Evolutionary conservation across 768 basidiomycete species (phyloP), one percentile per base, ranked within the genome.

Genomic region (Lepiota venenata): DNA sequence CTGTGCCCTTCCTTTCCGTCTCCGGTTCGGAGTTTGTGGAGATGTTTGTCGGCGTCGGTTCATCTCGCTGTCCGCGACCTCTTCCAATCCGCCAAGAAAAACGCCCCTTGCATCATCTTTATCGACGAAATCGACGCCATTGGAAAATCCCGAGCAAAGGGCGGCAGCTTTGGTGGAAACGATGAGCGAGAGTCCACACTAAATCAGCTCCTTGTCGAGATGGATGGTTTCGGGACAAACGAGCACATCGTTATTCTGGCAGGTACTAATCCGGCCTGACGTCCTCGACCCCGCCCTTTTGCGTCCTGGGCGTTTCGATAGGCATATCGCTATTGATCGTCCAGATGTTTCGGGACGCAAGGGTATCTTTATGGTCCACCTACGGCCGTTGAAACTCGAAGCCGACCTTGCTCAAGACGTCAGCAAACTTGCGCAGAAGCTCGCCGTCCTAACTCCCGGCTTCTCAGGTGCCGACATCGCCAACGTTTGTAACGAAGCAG

Each of bases 91-190:
- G 97, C 97, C 44, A 94, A 91, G 81, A 98, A 98, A 78, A 84
- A 97, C 66, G 94, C 97, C 0, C 97, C 97, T 0, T 95, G 93
- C 66, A 99, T 99, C 77, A 91, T 99, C 67, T 99, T 99, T 72
- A 83, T 99, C 58, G 97, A 99, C 70, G 97, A 99, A 74, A 99
- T 99, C 59, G 97, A 99, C 68, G 97, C 97, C 48, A 98, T 99
- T 62, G 97, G 97, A 53, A 98, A 98, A 73, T 80, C 92, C 15
- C 82, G 97, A 65, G 88, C 88, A 21, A 84, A 82, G 58, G 84
- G 92, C 48, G 93, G 96, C 32, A 74, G 69, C 55, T 71, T 82
- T 49, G 85, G 80, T 35, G 93, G 96, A 4, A 98, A 98, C 71
- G 96, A 98, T 66, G 97, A 99, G 69, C 85, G 97, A 27, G 97